Evolutionary conservation across 1,139 yeast genomes (phyloP).

Genomic region (Sugiyamaella sp.): DNA sequence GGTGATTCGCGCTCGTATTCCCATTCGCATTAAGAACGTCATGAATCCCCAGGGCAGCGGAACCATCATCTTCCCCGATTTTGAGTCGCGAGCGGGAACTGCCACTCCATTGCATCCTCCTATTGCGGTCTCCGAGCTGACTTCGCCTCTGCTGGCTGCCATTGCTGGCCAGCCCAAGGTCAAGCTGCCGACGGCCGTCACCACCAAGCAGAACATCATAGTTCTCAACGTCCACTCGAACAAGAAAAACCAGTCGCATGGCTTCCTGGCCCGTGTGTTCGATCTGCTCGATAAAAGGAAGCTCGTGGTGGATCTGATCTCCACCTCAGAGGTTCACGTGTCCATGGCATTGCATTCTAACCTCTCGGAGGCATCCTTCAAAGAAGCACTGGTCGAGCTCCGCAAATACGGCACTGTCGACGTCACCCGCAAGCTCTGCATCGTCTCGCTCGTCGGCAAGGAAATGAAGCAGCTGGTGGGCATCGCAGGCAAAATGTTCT

Average conservation of each 20-base stretch:
- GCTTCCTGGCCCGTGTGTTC: conserved; percentile 89
- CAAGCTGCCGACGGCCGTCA: conserved; percentile 94
- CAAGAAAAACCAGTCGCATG: conserved; percentile 89
- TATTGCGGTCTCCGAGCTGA: conserved; percentile 61
- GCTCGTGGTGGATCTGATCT: conserved; percentile 90
- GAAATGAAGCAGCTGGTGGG: conserved; percentile 97
- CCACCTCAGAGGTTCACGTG: conserved; percentile 96
- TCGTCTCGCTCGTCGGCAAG: conserved; percentile 91
- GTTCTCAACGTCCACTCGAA: conserved; percentile 93
- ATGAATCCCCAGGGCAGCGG: conserved; percentile 90
- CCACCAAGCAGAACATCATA: conserved; percentile 89
- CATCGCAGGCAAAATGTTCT: conserved; percentile 96
- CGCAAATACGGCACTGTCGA: conserved; percentile 85
- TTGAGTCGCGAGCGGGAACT: conserved; percentile 84
- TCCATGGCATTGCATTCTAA: conserved; percentile 94
- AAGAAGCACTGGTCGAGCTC: conserved; percentile 74
- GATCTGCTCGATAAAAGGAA: conserved; percentile 81
- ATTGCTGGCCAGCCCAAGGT: conserved; percentile 34
- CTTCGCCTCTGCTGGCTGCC: conserved; percentile 37
- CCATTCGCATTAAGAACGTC: conserved; percentile 94
- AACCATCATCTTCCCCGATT: conserved; percentile 92
- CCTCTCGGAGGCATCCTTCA: conserved; percentile 57
- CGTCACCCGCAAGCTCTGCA: conserved; percentile 83
- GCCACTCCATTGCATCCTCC: conserved; percentile 96
- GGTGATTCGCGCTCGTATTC: conserved; percentile 92